phyloP scores from a whole-genome alignment of 1,284 basidiomycete genomes.

The Cutaneotrichosporon cutaneum region DNA sequence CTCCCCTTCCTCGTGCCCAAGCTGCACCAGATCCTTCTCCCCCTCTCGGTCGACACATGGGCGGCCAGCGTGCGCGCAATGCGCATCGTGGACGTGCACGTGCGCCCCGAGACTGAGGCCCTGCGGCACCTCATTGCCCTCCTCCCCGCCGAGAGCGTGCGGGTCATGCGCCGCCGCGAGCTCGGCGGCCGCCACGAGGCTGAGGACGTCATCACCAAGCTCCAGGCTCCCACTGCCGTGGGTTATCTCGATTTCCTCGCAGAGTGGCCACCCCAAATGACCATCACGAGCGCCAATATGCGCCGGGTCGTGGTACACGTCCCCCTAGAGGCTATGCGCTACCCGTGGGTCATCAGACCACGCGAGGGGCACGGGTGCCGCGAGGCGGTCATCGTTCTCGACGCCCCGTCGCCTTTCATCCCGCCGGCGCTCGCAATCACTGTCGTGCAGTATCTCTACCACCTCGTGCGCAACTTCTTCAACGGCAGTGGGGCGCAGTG shows the following conservation, averaged over 20 bases:
- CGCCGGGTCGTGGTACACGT: constrained; percentile 3
- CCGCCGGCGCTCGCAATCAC: neutral
- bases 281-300: constrained; percentile 1
- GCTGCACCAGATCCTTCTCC: constrained; percentile 2
- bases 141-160: neutral
- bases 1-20: constrained; percentile 7
- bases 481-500: neutral
- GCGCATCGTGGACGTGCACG: constrained; percentile 9
- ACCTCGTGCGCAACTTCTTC: constrained; percentile 5
- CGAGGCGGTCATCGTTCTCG: constrained; percentile 5
- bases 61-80: neutral
- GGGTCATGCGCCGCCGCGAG: constrained; percentile 6
- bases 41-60: neutral
- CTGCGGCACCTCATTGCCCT: constrained; percentile 10
- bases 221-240: neutral
- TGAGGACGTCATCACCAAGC: constrained; percentile 11
- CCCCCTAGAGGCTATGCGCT: neutral
- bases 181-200: constrained; percentile 1
- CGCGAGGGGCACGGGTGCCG: constrained; percentile 4
- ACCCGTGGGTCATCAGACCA: constrained; percentile 6
- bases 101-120: neutral
- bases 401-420: neutral
- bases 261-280: constrained; percentile 5
- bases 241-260: constrained; percentile 6
- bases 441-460: neutral